Evolutionary conservation across 2,329 filamentous ascomycete genomes (phyloP).

Genomic region (Colletotrichum spinosum): DNA sequence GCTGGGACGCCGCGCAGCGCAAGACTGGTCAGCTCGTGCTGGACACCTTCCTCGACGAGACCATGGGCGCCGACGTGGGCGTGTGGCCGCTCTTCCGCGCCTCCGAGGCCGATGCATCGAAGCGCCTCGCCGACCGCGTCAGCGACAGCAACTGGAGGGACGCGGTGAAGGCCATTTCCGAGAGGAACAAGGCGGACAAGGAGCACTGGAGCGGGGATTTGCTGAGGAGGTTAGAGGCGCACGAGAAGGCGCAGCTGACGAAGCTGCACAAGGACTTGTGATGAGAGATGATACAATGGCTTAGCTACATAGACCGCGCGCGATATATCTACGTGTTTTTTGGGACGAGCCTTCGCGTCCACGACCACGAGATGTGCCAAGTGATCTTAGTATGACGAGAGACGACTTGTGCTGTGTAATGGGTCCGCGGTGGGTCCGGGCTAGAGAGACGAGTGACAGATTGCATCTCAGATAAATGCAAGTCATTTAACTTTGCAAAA

Average conservation of each 20-base stretch:
- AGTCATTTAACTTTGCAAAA: too few relatives aligned
- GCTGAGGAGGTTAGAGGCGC: constrained; percentile 29
- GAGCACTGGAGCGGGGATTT: constrained; percentile 37
- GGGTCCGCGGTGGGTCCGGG: constrained; percentile 4
- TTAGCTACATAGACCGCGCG: background rate
- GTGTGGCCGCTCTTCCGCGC: constrained; percentile 60
- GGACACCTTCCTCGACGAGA: constrained; percentile 75
- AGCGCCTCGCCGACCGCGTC: constrained; percentile 31
- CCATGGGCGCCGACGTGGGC: constrained; percentile 69
- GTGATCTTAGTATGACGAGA: too few relatives aligned
- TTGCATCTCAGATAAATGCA: background rate
- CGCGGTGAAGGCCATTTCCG: constrained; percentile 29
- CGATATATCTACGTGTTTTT: constrained; percentile 18
- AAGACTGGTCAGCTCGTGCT: constrained; percentile 69
- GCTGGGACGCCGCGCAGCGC: constrained; percentile 63
- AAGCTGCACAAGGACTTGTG: constrained; percentile 42
- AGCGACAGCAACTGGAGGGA: constrained; percentile 34
- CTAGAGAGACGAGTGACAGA: constrained; percentile 2
- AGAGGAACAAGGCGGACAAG: constrained; percentile 30
- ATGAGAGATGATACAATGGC: constrained; percentile 32
- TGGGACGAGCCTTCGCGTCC: background rate
- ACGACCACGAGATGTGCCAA: too few relatives aligned
- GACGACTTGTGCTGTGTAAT: background rate
- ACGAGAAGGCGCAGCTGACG: constrained; percentile 36
- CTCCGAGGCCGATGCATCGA: constrained; percentile 31